These are phyloP conservation scores for Zizania palustris DNA, from an alignment of 202 grass and related monocot species.

Conservation along the genomic window DNA sequence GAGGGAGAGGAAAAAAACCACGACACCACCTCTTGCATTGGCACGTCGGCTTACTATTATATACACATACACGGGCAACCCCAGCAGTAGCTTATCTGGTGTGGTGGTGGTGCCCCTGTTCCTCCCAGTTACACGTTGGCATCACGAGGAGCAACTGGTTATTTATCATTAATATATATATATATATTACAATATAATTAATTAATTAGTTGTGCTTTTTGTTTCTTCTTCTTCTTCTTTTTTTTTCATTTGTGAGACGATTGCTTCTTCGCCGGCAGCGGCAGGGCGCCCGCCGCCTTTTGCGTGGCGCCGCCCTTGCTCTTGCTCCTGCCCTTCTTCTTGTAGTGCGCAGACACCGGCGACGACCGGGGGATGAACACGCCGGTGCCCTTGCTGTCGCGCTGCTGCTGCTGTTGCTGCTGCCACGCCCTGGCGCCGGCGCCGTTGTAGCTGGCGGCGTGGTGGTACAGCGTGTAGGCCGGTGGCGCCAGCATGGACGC, in stretches of 20 bases:
- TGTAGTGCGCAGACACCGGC: constrained; percentile 26
- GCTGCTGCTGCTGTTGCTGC: constrained; percentile 31
- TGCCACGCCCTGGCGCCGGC: constrained; percentile 22
- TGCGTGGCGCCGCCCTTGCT: constrained; percentile 13
- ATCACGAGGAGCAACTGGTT: constrained; percentile 26
- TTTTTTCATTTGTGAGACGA: neutral
- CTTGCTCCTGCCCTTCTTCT: constrained; percentile 40
- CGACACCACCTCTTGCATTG: constrained; percentile 10
- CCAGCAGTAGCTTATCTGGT: constrained; percentile 25
- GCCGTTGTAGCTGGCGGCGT: constrained; percentile 47
- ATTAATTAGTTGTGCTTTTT: constrained; percentile 35
- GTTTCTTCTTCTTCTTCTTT: neutral
- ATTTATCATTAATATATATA: constrained; percentile 17
- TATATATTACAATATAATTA: constrained; percentile 36
- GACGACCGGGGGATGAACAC: constrained; percentile 66
- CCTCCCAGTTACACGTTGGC: constrained; percentile 38
- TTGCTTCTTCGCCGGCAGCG: neutral
- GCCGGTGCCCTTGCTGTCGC: constrained; percentile 62
- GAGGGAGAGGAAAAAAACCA: neutral
- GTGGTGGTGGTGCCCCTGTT: constrained; percentile 13
- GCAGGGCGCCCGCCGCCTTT: constrained; percentile 17
- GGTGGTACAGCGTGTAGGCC: constrained; percentile 57
- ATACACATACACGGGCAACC: constrained; percentile 35
- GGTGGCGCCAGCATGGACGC: constrained; percentile 54
- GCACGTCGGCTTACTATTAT: constrained; percentile 26